Conservation (phyloP, 106 monocot genomes). For the Chionographis japonica region DNA sequence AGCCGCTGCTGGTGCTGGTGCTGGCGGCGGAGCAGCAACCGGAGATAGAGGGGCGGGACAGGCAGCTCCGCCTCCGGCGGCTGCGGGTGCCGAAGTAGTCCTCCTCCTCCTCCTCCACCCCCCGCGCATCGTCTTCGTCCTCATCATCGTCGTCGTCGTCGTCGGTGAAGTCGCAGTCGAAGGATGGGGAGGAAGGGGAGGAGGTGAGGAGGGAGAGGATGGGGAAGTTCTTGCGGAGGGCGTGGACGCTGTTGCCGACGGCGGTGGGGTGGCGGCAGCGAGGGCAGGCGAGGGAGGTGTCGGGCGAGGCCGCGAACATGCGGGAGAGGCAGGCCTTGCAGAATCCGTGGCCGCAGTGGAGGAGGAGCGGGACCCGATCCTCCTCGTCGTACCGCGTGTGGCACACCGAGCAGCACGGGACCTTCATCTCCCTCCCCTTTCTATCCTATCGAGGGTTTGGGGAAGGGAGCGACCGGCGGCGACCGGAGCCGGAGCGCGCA, state of each 20-base stretch:
- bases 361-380: slow-evolving; percentile 74
- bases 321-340: slow-evolving; percentile 77
- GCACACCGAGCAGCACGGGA: slow-evolving; percentile 94
- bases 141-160: slow-evolving; percentile 29
- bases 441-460: too few relatives aligned
- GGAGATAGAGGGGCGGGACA: slow-evolving; percentile 26
- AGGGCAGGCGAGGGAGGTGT: slow-evolving; percentile 72
- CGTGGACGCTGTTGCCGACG: slow-evolving; percentile 84
- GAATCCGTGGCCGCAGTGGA: slow-evolving; percentile 96
- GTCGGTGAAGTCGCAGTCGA: slow-evolving; percentile 55
- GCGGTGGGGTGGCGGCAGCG: slow-evolving; percentile 87
- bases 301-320: slow-evolving; percentile 70
- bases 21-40: slow-evolving; percentile 30
- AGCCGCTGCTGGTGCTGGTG: not conserved
- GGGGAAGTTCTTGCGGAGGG: slow-evolving; percentile 94
- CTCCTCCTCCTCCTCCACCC: slow-evolving; percentile 21
- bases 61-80: slow-evolving; percentile 3
- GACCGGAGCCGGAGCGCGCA: too few relatives aligned
- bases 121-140: slow-evolving; percentile 7
- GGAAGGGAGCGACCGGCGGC: too few relatives aligned
- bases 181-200: slow-evolving; percentile 59
- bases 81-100: slow-evolving; percentile 30
- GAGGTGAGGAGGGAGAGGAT: slow-evolving; percentile 77
- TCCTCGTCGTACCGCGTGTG: slow-evolving; percentile 85
- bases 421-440: slow-evolving; percentile 45